A percentile compares a stretch with the other conserved stretches of the same genome.
phyloP scores from a whole-genome alignment of 2,329 filamentous ascomycete species.

The Sporothrix brunneoviolacea region DNA sequence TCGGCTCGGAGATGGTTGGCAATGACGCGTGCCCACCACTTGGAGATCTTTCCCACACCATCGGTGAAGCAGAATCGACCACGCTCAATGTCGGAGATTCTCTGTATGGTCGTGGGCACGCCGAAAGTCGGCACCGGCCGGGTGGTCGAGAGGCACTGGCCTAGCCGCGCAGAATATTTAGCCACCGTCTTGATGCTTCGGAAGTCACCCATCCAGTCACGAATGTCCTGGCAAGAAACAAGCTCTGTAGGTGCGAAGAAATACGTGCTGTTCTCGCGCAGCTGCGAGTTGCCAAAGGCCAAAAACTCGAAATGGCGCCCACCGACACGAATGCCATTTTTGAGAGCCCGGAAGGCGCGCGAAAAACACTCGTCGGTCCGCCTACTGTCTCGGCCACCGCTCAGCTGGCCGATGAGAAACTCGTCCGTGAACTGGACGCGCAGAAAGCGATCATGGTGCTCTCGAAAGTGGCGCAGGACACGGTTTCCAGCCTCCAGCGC shows the following conservation, averaged over 20 bases:
- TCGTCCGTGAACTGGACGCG: slow-evolving; percentile 89
- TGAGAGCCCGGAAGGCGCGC: slow-evolving; percentile 63
- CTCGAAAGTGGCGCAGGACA: slow-evolving; percentile 66
- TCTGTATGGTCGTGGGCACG: slow-evolving; percentile 47
- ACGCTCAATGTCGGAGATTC: slow-evolving; percentile 63
- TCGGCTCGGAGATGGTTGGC: slow-evolving; percentile 60
- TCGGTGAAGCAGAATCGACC: slow-evolving; percentile 76
- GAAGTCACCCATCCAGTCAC: slow-evolving; percentile 82
- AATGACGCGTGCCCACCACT: slow-evolving; percentile 66
- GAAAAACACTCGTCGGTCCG: slow-evolving; percentile 66
- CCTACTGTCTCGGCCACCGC: slow-evolving; percentile 43
- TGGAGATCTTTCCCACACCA: slow-evolving; percentile 88
- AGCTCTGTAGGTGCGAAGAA: slow-evolving; percentile 73
- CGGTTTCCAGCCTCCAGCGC: slow-evolving; percentile 82
- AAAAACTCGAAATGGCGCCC: slow-evolving; percentile 81
- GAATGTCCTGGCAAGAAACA: slow-evolving; percentile 67
- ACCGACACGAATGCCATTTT: slow-evolving; percentile 74
- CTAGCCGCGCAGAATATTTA: slow-evolving; percentile 81
- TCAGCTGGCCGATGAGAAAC: slow-evolving; percentile 53
- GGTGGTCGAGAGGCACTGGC: slow-evolving; percentile 95
- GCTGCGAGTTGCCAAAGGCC: slow-evolving; percentile 91
- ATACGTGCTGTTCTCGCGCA: slow-evolving; percentile 84
- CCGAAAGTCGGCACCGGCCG: slow-evolving; percentile 60
- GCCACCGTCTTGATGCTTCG: slow-evolving; percentile 74
- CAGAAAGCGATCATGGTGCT: slow-evolving; percentile 70